Percentiles rank a stretch among this genome's conserved stretches.
These are phyloP conservation scores for Bipolaris victoriae DNA, from an alignment of 2,329 filamentous ascomycete genomes.

Conservation along the genomic window DNA sequence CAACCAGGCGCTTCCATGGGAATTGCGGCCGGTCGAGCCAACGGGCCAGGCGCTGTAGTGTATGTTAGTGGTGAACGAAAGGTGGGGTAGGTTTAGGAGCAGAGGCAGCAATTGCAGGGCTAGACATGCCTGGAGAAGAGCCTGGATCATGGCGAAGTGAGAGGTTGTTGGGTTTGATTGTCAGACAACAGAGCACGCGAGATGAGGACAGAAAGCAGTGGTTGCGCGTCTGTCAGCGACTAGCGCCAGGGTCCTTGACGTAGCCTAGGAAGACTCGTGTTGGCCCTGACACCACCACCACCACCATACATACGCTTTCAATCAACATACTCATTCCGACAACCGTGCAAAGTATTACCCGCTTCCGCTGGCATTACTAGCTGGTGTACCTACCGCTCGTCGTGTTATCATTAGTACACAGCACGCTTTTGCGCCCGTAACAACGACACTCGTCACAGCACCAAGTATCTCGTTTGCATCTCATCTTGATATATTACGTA, in stretches of 20 bases:
- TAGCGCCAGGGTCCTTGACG: slow-evolving; percentile 17
- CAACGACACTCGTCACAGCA: no score
- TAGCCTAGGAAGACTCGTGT: neutral
- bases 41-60: slow-evolving; percentile 69
- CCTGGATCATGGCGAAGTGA: slow-evolving; percentile 46
- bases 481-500: no score
- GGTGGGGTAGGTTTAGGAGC: no score
- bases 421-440: no score
- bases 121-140: slow-evolving; percentile 39
- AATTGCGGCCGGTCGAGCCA: slow-evolving; percentile 90
- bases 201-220: slow-evolving; percentile 32
- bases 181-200: slow-evolving; percentile 21
- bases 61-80: slow-evolving; percentile 16
- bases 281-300: neutral
- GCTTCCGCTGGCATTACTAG: no score
- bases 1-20: slow-evolving; percentile 96
- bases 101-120: neutral
- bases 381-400: no score
- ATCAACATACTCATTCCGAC: no score
- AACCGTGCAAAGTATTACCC: no score
- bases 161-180: slow-evolving; percentile 12
- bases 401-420: no score
- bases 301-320: no score
- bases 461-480: no score
- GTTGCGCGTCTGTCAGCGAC: slow-evolving; percentile 9